Conservation (phyloP, 2,329 filamentous ascomycete genomes). For the Claviceps sp. region DNA sequence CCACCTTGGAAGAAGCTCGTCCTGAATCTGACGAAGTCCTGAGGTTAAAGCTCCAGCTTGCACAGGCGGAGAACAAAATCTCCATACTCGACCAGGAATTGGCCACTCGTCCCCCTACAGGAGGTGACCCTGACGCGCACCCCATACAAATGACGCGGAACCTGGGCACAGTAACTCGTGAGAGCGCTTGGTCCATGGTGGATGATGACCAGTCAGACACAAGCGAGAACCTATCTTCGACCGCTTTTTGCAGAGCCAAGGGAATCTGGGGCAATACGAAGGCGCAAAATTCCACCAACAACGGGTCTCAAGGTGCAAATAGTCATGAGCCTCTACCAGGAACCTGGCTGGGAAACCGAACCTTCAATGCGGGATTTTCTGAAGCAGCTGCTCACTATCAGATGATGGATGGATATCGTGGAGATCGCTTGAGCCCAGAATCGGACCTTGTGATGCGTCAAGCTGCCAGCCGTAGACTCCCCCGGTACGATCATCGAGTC, state of each 20-base stretch:
- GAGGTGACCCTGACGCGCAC: slow-evolving; percentile 27
- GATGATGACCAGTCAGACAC: slow-evolving; percentile 46
- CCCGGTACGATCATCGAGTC: slow-evolving; percentile 33
- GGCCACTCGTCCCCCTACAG: slow-evolving; percentile 44
- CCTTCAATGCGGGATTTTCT: slow-evolving; percentile 23
- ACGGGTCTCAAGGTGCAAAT: slow-evolving; percentile 20
- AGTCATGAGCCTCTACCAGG: slow-evolving; percentile 21
- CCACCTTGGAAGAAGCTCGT: slow-evolving; percentile 28
- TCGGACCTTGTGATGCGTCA: slow-evolving; percentile 33
- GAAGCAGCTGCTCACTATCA: slow-evolving; percentile 25
- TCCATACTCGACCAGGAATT: slow-evolving; percentile 59
- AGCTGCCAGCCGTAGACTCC: slow-evolving; percentile 28
- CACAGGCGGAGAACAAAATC: slow-evolving; percentile 56
- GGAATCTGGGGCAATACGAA: slow-evolving; percentile 43
- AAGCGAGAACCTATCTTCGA: slow-evolving; percentile 38
- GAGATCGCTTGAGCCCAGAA: slow-evolving; percentile 35
- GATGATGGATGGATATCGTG: slow-evolving; percentile 27
- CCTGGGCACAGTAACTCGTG: slow-evolving; percentile 17
- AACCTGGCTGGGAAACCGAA: slow-evolving; percentile 33
- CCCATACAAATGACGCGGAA: slow-evolving; percentile 10
- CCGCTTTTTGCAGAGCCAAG: slow-evolving; percentile 38
- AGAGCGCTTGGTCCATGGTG: slow-evolving; percentile 36
- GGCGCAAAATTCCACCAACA: slow-evolving; percentile 19
- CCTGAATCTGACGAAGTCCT: slow-evolving; percentile 44
- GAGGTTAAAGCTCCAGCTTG: slow-evolving; percentile 57